Evolutionary conservation across 106 monocot genomes (phyloP), one percentile per base, ranked within the genome.

Genomic region (Dendrobium officinale): DNA sequence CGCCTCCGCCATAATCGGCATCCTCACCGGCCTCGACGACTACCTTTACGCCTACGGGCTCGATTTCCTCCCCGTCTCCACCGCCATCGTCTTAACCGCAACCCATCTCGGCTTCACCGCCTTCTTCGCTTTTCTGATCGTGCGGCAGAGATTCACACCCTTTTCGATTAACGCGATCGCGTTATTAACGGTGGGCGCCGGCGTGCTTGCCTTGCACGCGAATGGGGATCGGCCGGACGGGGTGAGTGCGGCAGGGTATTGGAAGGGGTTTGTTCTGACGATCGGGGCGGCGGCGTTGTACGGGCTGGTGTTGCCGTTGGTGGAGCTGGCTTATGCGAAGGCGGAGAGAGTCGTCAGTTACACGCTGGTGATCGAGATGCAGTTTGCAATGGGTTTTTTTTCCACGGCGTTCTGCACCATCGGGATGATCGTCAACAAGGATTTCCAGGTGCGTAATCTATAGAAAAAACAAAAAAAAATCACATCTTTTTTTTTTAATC

Each of bases 71-170:
- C 77, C 77, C 51, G 77, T 77, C 26, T 77, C 77, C 51, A 82
- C 82, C 75, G 56, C 82, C 17, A 59, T 59, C 18, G 20, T 82
- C 48, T 48, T 82, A 17, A 77, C 61, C 27, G 77, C 82, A 2
- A 77, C 82, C 8, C 82, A 82, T 26, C 82, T 82, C 42, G 82
- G 27, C 47, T 82, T 82, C 77, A 82, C 82, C 0, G 82, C 82
- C 19, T 47, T 77, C n/a, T 82, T 82, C 37, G 82, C 82, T 2
- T 77, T 48, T 27, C 29, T 82, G 7, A 77, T 82, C 31, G 82
- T 82, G 15, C 16, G 51, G 37, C 82, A 82, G 77, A 19, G 61
- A 58, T 82, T 77, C 51, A 77, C 77, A 0, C 51, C 77, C 18
- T 78, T 78, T 26, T 78, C 78, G 6, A 20, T 78, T 0, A 78